phyloP scores from a whole-genome alignment of 2,329 filamentous ascomycete species.

The Lecanoromycetidae sp. region DNA sequence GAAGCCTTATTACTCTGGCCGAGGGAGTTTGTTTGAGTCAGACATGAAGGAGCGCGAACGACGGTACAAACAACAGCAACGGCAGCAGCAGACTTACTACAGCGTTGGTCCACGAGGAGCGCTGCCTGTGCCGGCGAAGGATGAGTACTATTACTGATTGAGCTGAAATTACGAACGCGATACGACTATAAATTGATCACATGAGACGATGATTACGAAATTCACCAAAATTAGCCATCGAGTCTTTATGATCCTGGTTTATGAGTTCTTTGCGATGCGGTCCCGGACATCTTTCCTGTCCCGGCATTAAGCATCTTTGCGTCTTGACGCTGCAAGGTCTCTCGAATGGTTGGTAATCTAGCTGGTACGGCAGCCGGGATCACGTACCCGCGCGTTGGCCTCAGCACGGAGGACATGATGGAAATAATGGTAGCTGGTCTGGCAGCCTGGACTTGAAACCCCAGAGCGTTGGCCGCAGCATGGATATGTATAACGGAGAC shows the following conservation, averaged over 20 bases:
- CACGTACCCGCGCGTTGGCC: no score
- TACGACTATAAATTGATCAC: not conserved
- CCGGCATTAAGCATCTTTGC: conserved; percentile 2
- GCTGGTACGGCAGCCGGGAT: no score
- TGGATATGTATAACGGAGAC: not conserved
- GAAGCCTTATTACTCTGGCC: conserved; percentile 3
- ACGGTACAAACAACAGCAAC: not conserved
- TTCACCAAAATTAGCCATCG: no score
- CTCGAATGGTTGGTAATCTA: no score
- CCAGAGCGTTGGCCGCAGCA: conserved; percentile 1
- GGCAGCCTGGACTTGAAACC: conserved; percentile 2
- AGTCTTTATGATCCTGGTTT: no score
- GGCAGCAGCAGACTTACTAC: not conserved
- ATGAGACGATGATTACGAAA: not conserved
- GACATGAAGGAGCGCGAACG: conserved; percentile 16
- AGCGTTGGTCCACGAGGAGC: not conserved
- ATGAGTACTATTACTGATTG: conserved; percentile 1
- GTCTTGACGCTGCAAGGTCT: not conserved
- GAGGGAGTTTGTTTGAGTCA: conserved; percentile 13
- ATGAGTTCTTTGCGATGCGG: conserved; percentile 1
- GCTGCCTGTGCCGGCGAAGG: conserved; percentile 10
- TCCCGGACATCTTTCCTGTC: not conserved
- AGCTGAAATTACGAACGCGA: not conserved
- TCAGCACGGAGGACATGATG: not conserved
- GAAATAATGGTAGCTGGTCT: not conserved